These are phyloP conservation scores for Usnea hakonensis DNA, from an alignment of 495 filamentous ascomycete species.

Conservation along the genomic window DNA sequence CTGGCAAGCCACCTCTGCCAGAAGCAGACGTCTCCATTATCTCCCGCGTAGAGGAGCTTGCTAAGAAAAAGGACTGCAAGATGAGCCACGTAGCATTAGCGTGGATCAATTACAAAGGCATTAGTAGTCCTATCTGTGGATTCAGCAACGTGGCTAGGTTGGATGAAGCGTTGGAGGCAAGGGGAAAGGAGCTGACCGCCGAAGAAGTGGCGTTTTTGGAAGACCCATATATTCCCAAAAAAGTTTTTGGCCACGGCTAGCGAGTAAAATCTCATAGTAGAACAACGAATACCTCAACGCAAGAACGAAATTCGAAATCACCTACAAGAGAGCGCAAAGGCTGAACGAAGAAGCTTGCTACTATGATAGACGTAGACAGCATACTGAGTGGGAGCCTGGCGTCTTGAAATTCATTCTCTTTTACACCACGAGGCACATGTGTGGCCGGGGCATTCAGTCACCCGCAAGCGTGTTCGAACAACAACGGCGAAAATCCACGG, in stretches of 20 bases:
- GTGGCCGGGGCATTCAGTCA: too few relatives aligned
- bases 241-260: constrained; percentile 17
- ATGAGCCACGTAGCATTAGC: constrained; percentile 53
- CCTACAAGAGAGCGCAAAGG: too few relatives aligned
- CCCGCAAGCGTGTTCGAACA: too few relatives aligned
- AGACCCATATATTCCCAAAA: constrained; percentile 55
- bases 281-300: too few relatives aligned
- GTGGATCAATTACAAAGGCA: constrained; percentile 47
- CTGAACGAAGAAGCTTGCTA: too few relatives aligned
- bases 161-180: constrained; percentile 50
- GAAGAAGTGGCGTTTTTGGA: constrained; percentile 61
- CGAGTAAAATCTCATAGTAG: too few relatives aligned
- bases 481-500: too few relatives aligned
- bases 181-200: constrained; percentile 44
- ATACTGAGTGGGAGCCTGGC: too few relatives aligned
- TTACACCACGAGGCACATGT: too few relatives aligned
- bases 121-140: constrained; percentile 57
- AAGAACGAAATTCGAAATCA: too few relatives aligned
- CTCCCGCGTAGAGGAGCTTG: constrained; percentile 44
- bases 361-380: too few relatives aligned
- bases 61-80: constrained; percentile 42
- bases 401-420: too few relatives aligned
- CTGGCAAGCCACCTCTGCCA: constrained; percentile 7
- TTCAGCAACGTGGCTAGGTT: constrained; percentile 49
- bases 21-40: constrained; percentile 42